Base-by-base conservation (phyloP, 306 rosid genomes). In the Cicer pinnatifidum region DNA sequence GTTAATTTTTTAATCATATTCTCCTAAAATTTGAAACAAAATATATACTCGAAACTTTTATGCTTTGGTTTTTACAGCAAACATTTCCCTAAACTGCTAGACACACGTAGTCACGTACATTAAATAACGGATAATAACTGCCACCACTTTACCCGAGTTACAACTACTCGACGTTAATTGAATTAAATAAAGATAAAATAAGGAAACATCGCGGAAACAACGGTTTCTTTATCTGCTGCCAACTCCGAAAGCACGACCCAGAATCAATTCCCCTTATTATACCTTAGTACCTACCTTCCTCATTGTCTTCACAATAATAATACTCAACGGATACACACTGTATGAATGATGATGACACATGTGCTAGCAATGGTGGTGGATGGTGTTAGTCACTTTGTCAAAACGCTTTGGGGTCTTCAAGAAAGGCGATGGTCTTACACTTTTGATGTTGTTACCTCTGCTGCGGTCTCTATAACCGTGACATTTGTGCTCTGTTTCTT, bases 391-490 rank as follows among this genome's bases (percentile, higher is more conserved):
- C 15, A 43, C 67, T 81, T 91, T 71, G 76, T 82, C 2, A 74
- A 78, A 65, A 88, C 96, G 28, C 64, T 86, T 17, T 89, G 96
- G 93, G 80, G 78, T 9, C 79, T 89, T 41, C 97, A 84, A 70
- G 90, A 88, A 81, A 82, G 86, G 4, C 85, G 93, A 7, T 83
- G 84, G 81, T 80, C 87, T 35, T 35, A 59, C 35, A 86, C 68
- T 67, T 89, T 88, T 60, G 69, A 86, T 28, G 46, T 69, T 38
- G 82, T 81, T 5, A 84, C 86, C 61, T 88, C 93, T 38, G 79
- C 82, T 63, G 69, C 75, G 1, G 61, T 78, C 2, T 88, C 87
- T 37, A 3, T 85, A 35, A 72, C 90, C 65, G 63, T 75, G 81
- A 41, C 90, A 3, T 67, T 86, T 67, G 78, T 81, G n/a, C 12